Conservation (phyloP, 805 yeast genomes). For the Lachancea lanzarotensis region DNA sequence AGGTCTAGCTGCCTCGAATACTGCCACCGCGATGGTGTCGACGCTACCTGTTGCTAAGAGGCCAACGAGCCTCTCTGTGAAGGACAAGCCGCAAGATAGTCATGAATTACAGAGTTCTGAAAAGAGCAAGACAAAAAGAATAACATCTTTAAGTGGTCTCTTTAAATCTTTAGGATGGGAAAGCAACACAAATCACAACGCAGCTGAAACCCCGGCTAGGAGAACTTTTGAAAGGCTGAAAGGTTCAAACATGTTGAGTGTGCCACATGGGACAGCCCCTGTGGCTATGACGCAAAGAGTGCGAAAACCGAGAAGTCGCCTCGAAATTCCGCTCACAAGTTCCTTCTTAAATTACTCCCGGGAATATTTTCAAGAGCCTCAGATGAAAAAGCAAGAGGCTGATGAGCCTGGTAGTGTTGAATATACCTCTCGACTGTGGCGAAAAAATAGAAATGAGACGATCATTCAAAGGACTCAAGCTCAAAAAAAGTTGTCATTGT, state of each 20-base stretch:
- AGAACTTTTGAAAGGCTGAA: conserved; percentile 19
- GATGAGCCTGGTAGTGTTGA: conserved; percentile 92
- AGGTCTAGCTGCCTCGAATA: conserved; percentile 10
- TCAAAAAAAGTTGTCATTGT: conserved; percentile 73
- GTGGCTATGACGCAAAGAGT: conserved; percentile 56
- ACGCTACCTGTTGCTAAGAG: conserved; percentile 10
- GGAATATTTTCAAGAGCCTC: conserved; percentile 96
- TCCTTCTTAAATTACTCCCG: conserved; percentile 66
- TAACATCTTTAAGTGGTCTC: conserved; percentile 26
- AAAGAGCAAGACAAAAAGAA: conserved; percentile 11
- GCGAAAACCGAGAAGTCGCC: conserved; percentile 22
- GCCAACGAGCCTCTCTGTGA: conserved; percentile 7
- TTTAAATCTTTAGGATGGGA: conserved; percentile 25
- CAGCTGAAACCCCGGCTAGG: conserved; percentile 12
- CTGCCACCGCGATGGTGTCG: conserved; percentile 8
- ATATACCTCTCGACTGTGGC: conserved; percentile 77
- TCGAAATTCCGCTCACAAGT: conserved; percentile 48
- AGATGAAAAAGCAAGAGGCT: conserved; percentile 72
- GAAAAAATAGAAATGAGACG: conserved; percentile 80
- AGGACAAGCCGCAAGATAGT: background rate
- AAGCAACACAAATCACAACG: conserved; percentile 1
- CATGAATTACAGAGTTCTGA: background rate
- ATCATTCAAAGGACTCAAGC: conserved; percentile 86
- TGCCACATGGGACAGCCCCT: conserved; percentile 39
- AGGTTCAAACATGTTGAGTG: conserved; percentile 22